Evolutionary conservation across 176 grass and related monocot species (phyloP).

Genomic region (Leersia perrieri): DNA sequence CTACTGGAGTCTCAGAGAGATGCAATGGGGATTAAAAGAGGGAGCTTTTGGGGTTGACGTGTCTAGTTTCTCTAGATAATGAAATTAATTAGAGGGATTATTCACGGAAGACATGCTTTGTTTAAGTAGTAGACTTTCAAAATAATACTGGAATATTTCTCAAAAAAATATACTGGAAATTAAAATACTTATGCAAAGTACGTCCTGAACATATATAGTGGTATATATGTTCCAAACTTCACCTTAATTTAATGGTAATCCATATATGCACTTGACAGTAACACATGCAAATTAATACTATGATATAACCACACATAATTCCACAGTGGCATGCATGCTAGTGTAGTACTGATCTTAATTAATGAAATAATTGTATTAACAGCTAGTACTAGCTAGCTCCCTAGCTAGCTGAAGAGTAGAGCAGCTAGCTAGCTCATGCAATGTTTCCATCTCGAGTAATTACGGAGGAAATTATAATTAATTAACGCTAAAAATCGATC

Average conservation of each 20-base stretch:
- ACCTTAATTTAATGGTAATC: neutral
- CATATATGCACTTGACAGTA: neutral
- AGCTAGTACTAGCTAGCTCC: no score
- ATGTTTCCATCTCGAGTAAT: neutral
- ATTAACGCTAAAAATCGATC: neutral
- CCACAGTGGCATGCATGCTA: conserved; percentile 1
- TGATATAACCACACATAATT: neutral
- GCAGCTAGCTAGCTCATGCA: neutral
- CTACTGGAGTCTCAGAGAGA: no score
- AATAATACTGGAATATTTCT: neutral
- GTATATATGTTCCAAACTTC: neutral
- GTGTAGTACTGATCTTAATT: no score
- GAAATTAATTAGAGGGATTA: no score
- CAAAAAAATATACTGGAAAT: no score
- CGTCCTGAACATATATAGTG: no score
- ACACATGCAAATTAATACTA: neutral
- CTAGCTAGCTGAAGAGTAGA: neutral
- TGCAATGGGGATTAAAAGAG: neutral
- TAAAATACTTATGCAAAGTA: neutral
- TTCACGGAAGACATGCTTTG: neutral
- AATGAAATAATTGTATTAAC: neutral
- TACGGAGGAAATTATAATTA: neutral
- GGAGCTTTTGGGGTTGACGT: neutral
- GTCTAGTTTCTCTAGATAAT: neutral
- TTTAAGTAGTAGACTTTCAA: neutral